Evolutionary conservation across 208 protist genomes (phyloP), one percentile per base, ranked within the genome.

Genomic region (Wallacemonas sp.): DNA sequence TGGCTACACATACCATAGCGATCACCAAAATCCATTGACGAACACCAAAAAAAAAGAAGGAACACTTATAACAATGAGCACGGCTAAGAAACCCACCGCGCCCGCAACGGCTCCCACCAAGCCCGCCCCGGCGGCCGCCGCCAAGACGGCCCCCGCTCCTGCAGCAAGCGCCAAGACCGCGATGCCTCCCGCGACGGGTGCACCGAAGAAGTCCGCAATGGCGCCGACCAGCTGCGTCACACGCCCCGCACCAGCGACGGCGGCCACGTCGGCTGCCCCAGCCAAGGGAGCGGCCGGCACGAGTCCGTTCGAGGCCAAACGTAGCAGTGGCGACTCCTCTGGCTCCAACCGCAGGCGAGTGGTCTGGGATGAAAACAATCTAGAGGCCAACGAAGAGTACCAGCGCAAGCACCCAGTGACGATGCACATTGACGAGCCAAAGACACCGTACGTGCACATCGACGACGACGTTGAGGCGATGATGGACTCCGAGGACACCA

Each of bases 371-470:
- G 87, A 96, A 70, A 23, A 77, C 27, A 96, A 96, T 62, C 73
- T 96, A 16, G 62, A 76, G 34, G 83, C 72, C 14, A 96, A 94
- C 33, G 90, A 84, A 14, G 85, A 93, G 68, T 96, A 94, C 56
- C 90, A 88, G 54, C 73, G 80, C 9, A 55, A 73, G 41, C 87
- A 96, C 71, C 90, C 90, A 8, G 90, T 96, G 12, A 91, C 81
- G 26, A 90, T 93, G 73, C 82, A 82, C 47, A 96, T 96, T 56
- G 83, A 80, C 2, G 87, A 96, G 73, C 90, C 90, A 21, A 96
- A 96, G 71, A 96, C 90, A 4, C 90, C 90, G 8, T 96, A 85
- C 69, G 56, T 67, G 5, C 76, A 91, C 72, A 63, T 66, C 2
- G 76, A 79, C 27, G 73, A 85, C 8, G 78, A 85, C n/a, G 78